Evolutionary conservation across 2,329 filamentous ascomycete species (phyloP).

Genomic region (Aspergillus latus): DNA sequence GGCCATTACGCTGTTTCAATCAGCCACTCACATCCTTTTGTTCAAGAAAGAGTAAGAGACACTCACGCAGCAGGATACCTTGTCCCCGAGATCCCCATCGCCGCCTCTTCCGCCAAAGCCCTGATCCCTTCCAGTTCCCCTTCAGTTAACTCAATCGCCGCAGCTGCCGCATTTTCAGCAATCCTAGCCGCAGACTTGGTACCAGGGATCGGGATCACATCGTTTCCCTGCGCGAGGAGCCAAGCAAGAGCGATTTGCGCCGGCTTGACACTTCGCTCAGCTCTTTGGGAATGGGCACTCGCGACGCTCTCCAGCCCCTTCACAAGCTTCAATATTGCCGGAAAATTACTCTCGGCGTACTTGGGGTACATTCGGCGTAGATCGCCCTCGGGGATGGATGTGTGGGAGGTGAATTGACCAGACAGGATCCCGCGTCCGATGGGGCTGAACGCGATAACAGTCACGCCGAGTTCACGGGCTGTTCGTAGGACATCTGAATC

Average conservation of each 20-base stretch:
- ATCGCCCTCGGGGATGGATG: conserved; percentile 51
- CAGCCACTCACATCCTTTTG: too few relatives aligned
- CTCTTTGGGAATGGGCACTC: conserved; percentile 36
- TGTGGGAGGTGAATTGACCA: conserved; percentile 47
- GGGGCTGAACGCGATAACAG: conserved; percentile 59
- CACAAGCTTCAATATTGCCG: conserved; percentile 56
- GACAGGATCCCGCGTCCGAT: conserved; percentile 61
- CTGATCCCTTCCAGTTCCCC: not conserved
- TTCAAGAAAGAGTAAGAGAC: not conserved
- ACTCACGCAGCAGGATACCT: not conserved
- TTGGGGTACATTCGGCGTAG: conserved; percentile 50
- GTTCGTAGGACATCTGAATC: conserved; percentile 52
- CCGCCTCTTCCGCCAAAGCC: not conserved
- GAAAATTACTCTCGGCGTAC: conserved; percentile 53
- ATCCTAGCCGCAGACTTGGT: not conserved
- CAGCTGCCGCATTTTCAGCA: conserved; percentile 6
- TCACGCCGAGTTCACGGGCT: conserved; percentile 58
- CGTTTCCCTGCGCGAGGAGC: conserved; percentile 50
- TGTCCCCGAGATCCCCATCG: not conserved
- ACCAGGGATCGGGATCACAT: conserved; percentile 11
- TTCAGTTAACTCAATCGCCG: not conserved
- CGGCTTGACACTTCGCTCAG: conserved; percentile 51
- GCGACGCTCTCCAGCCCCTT: conserved; percentile 52
- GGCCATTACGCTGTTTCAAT: too few relatives aligned
- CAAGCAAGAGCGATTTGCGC: conserved; percentile 64